Conservation (phyloP, 805 yeast genomes). For the Nadsonia fulvescens region DNA sequence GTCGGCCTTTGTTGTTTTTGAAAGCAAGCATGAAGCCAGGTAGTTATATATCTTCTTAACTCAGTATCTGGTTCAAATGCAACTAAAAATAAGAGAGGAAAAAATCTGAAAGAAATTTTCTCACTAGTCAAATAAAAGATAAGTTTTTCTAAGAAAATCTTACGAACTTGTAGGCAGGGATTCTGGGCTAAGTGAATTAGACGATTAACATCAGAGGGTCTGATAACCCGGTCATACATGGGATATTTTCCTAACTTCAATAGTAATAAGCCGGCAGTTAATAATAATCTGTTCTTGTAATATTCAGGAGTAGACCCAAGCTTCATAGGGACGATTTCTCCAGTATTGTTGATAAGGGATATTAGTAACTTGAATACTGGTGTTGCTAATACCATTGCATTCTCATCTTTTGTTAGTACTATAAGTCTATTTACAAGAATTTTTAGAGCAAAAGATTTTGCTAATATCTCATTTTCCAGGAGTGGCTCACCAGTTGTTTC, state of each 20-base stretch:
- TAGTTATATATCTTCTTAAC: conserved; percentile 32
- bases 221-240: conserved; percentile 32
- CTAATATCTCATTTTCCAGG: conserved; percentile 28
- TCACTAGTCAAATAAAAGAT: too few relatives aligned
- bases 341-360: conserved; percentile 54
- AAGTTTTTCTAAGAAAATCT: conserved; percentile 4
- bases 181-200: conserved; percentile 22
- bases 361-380: conserved; percentile 52
- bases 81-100: conserved; percentile 50
- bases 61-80: conserved; percentile 55
- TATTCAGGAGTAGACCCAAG: conserved; percentile 34
- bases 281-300: conserved; percentile 42
- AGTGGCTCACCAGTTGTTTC: conserved; percentile 16
- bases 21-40: conserved; percentile 56
- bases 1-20: conserved; percentile 15
- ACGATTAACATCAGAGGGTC: conserved; percentile 31
- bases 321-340: conserved; percentile 45
- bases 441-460: conserved; percentile 37
- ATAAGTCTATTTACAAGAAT: conserved; percentile 43
- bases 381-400: conserved; percentile 28
- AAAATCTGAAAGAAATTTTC: conserved; percentile 47
- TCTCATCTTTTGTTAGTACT: conserved; percentile 19
- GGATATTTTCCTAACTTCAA: conserved; percentile 46
- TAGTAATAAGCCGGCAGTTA: conserved; percentile 48
- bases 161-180: conserved; percentile 1